A percentile compares a stretch with the other conserved stretches of the same genome.
These are phyloP conservation scores for Tinospora cordifolia DNA, from an alignment of 164 flowering plant genomes.

Conservation along the genomic window DNA sequence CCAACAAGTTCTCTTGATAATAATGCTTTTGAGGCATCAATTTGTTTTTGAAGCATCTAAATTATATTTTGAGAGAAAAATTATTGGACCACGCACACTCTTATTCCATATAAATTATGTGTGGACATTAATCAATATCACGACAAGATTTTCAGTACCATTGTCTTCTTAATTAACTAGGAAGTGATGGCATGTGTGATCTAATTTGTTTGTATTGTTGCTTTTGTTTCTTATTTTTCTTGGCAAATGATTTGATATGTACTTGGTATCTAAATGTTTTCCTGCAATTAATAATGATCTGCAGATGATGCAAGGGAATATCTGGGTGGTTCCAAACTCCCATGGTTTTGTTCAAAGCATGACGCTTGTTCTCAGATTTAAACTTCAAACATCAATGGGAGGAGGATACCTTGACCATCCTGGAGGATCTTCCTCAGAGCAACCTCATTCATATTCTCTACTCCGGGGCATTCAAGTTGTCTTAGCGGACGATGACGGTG, in stretches of 20 bases:
- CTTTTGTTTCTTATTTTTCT: not conserved
- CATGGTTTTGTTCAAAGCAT: slow-evolving; percentile 58
- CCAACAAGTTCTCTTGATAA: not conserved
- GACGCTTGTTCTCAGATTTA: slow-evolving; percentile 65
- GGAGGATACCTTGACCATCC: slow-evolving; percentile 26
- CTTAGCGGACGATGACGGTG: slow-evolving; percentile 60
- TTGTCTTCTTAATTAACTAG: not conserved
- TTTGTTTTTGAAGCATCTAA: not conserved
- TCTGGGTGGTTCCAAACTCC: slow-evolving; percentile 61
- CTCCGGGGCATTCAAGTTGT: slow-evolving; percentile 62
- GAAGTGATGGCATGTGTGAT: not conserved
- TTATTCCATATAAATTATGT: no score
- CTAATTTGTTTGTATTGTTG: not conserved
- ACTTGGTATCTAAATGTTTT: not conserved
- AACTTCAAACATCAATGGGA: slow-evolving; percentile 36
- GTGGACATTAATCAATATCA: not conserved
- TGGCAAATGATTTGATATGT: not conserved
- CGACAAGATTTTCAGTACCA: not conserved
- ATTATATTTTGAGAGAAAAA: no score
- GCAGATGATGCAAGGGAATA: slow-evolving; percentile 95
- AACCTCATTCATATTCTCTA: slow-evolving; percentile 43
- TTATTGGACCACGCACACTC: no score
- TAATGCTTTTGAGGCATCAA: not conserved
- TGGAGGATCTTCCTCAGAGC: slow-evolving; percentile 43
- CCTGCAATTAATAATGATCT: slow-evolving; percentile 7